Evolutionary conservation across 768 basidiomycete genomes (phyloP).

Genomic region (Cantharellus cinnabarinus): DNA sequence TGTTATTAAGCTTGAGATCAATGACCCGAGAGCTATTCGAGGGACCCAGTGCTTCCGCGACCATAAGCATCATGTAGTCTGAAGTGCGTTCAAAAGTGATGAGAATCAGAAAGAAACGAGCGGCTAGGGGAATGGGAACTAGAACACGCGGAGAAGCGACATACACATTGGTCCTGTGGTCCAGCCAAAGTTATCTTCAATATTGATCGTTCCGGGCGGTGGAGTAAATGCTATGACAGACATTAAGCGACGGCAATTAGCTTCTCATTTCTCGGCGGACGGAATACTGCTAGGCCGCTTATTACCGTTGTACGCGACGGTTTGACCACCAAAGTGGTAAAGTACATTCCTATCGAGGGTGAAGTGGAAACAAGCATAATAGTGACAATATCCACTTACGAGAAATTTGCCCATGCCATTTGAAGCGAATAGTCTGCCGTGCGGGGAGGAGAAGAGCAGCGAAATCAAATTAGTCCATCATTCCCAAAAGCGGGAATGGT

Average conservation of each 20-base stretch:
- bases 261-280: neutral
- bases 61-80: conserved; percentile 25
- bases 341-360: conserved; percentile 14
- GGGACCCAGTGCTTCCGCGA: conserved; percentile 27
- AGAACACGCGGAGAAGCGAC: neutral
- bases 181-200: conserved; percentile 17
- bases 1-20: conserved; percentile 22
- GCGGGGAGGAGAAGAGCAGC: neutral
- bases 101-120: neutral
- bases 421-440: conserved; percentile 25
- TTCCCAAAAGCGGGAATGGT: too few species aligned
- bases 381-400: conserved; percentile 1
- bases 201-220: conserved; percentile 24
- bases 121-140: too few species aligned
- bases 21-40: conserved; percentile 24
- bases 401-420: conserved; percentile 30
- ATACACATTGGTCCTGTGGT: conserved; percentile 24
- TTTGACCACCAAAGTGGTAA: conserved; percentile 29
- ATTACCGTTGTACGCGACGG: conserved; percentile 33
- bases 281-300: neutral
- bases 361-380: too few species aligned
- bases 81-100: neutral
- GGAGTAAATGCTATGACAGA: conserved; percentile 27
- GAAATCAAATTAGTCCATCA: neutral
- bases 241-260: neutral